Percentiles rank a stretch among this genome's conserved stretches.
These are phyloP conservation scores for Vinca major DNA, from an alignment of 305 asterid species.

Conservation along the genomic window DNA sequence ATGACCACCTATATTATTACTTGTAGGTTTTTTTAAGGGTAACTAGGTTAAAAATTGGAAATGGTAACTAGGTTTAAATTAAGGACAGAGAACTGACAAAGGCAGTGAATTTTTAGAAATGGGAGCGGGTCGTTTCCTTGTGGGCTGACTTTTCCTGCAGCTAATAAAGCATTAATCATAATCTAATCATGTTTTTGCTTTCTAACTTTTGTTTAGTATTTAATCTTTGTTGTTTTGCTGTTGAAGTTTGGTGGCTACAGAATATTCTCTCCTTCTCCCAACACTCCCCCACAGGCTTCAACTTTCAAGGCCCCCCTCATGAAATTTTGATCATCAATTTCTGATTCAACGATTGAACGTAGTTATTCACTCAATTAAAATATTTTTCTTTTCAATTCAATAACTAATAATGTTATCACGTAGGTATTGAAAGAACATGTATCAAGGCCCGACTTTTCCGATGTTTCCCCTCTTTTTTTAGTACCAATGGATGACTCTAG, in stretches of 20 bases:
- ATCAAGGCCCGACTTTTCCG: too few relatives aligned
- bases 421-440: too few relatives aligned
- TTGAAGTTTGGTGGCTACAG: constrained; percentile 53
- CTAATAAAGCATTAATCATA: constrained; percentile 41
- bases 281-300: constrained; percentile 40
- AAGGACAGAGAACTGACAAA: constrained; percentile 44
- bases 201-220: constrained; percentile 43
- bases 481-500: too few relatives aligned
- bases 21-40: background rate
- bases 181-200: constrained; percentile 63
- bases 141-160: constrained; percentile 77
- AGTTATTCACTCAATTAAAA: too few relatives aligned
- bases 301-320: constrained; percentile 40
- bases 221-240: constrained; percentile 65
- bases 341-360: too few relatives aligned
- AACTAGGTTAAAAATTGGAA: background rate
- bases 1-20: background rate
- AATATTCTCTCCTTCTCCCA: constrained; percentile 58
- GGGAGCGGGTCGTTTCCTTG: constrained; percentile 61
- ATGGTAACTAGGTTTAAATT: too few relatives aligned
- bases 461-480: background rate
- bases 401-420: too few relatives aligned
- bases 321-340: too few relatives aligned
- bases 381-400: too few relatives aligned
- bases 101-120: constrained; percentile 69